Evolutionary conservation across 257 asterid species (phyloP).

Genomic region (Rubia yunnanensis): DNA sequence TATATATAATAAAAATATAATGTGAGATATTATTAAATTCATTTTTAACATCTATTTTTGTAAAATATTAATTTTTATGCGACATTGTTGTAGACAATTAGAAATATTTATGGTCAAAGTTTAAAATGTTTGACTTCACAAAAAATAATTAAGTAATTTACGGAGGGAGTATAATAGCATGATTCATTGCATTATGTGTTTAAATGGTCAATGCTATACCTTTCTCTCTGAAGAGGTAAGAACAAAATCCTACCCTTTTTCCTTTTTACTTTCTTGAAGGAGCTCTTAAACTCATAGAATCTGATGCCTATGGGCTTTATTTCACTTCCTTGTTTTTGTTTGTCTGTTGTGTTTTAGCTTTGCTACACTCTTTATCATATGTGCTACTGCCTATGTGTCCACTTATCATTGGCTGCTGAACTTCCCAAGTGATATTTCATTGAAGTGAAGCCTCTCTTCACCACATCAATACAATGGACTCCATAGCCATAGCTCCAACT

Average conservation of each 20-base stretch:
- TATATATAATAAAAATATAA: too few relatives aligned
- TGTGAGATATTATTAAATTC: too few relatives aligned
- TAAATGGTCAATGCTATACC: not conserved
- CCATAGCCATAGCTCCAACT: conserved; percentile 18
- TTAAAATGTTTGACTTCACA: too few relatives aligned
- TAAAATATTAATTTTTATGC: too few relatives aligned
- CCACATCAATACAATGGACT: conserved; percentile 13
- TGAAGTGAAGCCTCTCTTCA: not conserved
- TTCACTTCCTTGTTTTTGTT: not conserved
- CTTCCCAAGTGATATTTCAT: not conserved
- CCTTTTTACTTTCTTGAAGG: conserved; percentile 6
- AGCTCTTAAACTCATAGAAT: not conserved
- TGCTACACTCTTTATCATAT: not conserved
- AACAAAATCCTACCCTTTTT: not conserved
- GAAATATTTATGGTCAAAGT: too few relatives aligned
- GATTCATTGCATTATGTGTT: not conserved
- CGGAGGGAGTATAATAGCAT: too few relatives aligned
- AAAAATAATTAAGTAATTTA: too few relatives aligned
- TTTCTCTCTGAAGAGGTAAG: conserved; percentile 11
- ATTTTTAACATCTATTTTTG: too few relatives aligned
- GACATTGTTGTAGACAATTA: too few relatives aligned
- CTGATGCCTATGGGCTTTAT: not conserved
- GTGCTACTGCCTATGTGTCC: conserved; percentile 8
- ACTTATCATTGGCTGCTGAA: not conserved
- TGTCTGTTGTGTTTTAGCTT: not conserved